Evolutionary conservation across 148 eudicot genomes (phyloP).

Genomic region (Nepenthes mirabilis): DNA sequence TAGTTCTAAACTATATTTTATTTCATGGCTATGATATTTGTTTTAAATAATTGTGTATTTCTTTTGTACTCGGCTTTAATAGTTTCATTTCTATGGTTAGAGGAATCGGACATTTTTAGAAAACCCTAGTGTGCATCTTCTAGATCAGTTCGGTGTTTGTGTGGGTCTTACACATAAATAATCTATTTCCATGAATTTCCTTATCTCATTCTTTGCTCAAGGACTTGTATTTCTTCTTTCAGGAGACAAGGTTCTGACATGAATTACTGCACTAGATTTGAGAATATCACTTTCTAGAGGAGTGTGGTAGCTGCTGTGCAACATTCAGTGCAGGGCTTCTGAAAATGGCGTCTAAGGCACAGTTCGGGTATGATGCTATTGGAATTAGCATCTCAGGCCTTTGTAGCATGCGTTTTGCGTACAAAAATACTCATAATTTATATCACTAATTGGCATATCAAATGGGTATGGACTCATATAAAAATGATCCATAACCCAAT

Average conservation of each 20-base stretch:
- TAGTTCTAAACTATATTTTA: too few species aligned
- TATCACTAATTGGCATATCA: too few species aligned
- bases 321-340: constrained; percentile 12
- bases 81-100: background rate
- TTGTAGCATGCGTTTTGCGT: too few species aligned
- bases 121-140: background rate
- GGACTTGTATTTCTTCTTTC: background rate
- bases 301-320: constrained; percentile 49
- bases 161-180: background rate
- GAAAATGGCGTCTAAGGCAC: too few species aligned
- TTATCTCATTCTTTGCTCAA: background rate
- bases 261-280: constrained; percentile 41
- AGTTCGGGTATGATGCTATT: too few species aligned
- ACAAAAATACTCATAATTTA: too few species aligned
- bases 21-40: too few species aligned
- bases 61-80: too few species aligned
- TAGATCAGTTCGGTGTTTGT: background rate
- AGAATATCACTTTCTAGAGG: constrained; percentile 91
- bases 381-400: too few species aligned
- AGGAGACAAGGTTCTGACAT: background rate
- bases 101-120: background rate
- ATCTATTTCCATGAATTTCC: background rate
- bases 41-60: too few species aligned
- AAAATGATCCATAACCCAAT: too few species aligned
- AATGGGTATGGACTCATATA: too few species aligned